These are phyloP conservation scores for Sequoiadendron giganteum DNA, from an alignment of 75 land plant species.

Conservation along the genomic window DNA sequence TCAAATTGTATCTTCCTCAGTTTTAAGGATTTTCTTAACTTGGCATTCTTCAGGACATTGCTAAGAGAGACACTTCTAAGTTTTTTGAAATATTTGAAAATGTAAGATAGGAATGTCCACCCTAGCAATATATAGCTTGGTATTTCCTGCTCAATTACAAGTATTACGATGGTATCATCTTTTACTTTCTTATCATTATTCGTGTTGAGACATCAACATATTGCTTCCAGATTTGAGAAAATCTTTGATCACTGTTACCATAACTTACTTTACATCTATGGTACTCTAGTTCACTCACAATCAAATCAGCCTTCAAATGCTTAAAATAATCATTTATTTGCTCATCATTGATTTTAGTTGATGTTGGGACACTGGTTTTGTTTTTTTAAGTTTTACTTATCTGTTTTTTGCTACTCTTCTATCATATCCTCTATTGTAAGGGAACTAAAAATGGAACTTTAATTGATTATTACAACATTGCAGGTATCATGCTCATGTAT, in stretches of 20 bases:
- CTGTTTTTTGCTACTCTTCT: neutral
- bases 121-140: neutral
- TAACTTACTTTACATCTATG: neutral
- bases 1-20: neutral
- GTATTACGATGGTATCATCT: neutral
- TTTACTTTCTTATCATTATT: neutral
- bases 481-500: slow-evolving; percentile 93
- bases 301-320: neutral
- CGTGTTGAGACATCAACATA: neutral
- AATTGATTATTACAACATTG: neutral
- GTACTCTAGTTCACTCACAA: neutral
- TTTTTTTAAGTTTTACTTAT: neutral
- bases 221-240: slow-evolving; percentile 2
- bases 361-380: neutral
- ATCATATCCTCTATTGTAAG: neutral
- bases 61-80: neutral
- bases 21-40: neutral
- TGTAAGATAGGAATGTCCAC: neutral
- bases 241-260: neutral
- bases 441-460: neutral
- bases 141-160: neutral
- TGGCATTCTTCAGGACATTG: neutral
- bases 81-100: neutral
- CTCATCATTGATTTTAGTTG: neutral
- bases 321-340: neutral